phyloP scores from a whole-genome alignment of 129 eudicot genomes.

The Pittosporum tobira region DNA sequence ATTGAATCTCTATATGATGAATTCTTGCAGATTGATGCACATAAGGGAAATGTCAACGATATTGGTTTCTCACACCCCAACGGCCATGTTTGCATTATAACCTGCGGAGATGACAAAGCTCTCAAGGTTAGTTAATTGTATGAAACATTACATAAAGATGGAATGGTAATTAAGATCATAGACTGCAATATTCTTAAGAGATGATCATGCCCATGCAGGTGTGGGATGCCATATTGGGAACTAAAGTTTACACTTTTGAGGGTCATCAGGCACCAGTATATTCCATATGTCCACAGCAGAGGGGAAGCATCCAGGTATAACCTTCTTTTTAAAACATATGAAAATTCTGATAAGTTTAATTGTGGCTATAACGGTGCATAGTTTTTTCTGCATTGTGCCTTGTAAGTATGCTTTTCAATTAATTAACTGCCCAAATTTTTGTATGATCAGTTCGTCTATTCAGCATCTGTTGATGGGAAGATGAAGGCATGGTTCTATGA shows the following conservation, averaged over 20 bases:
- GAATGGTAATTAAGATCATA: neutral
- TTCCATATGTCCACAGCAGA: slow-evolving; percentile 39
- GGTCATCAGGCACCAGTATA: slow-evolving; percentile 49
- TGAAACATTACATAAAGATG: too few species aligned
- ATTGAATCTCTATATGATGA: neutral
- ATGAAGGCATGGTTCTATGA: slow-evolving; percentile 51
- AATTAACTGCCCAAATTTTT: neutral
- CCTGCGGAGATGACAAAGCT: slow-evolving; percentile 67
- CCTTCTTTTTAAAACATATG: too few species aligned
- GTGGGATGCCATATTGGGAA: slow-evolving; percentile 16
- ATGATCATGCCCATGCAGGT: slow-evolving; percentile 18
- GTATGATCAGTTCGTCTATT: slow-evolving; percentile 36
- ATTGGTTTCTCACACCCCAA: slow-evolving; percentile 38
- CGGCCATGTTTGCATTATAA: slow-evolving; percentile 33
- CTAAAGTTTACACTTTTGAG: slow-evolving; percentile 28
- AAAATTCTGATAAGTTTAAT: too few species aligned
- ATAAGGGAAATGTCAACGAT: slow-evolving; percentile 55
- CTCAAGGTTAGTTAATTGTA: slow-evolving; percentile 44
- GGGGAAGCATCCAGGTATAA: slow-evolving; percentile 21
- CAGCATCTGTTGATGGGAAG: slow-evolving; percentile 49
- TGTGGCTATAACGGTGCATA: neutral
- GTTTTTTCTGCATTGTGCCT: too few species aligned
- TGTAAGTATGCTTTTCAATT: neutral
- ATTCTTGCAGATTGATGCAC: slow-evolving; percentile 43
- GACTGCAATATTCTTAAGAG: slow-evolving; percentile 2